Evolutionary conservation across 768 basidiomycete genomes (phyloP), one percentile per base, ranked within the genome.

Genomic region (Thelephora ganbajun): DNA sequence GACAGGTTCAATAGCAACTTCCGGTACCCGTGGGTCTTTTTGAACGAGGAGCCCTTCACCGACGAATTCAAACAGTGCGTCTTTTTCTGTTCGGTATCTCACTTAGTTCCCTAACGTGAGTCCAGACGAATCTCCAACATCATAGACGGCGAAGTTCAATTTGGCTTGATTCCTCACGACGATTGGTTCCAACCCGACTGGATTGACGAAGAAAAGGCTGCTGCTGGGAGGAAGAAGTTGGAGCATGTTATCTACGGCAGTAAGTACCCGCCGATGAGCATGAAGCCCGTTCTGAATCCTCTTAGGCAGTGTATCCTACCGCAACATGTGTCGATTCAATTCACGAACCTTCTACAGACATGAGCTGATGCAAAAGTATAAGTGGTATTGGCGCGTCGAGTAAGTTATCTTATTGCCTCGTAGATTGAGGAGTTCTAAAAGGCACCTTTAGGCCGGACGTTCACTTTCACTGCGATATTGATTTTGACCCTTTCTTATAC

Each of bases 321-420:
- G 81, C 6, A 81, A 83, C 53, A 80, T 83, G 80, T 83, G 80
- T 61, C 66, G 80, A 23, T 84, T 72, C 61, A 78, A 80, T 75
- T 41, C 39, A 14, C 39, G 39, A 16, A 41, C 39, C 68, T 88
- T 88, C 69, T 88, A 76, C 71, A 63, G 69, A 37, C 84, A 88
- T 56, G 72, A 75, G 3, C 61, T 85, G 13, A 62, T 87, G 44
- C 69, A 73, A 48, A 65, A 76, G 42, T 85, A 79, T 60, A 71
- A 79, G 47, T 88, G 79, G 69, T 87, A 88, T 62, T 87, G 83
- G 84, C 70, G 84, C 12, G 74, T 88, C 41, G 83, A 86, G 77
- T 75, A 48, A 48, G 69, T 61, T 3, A 18, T 11, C 22, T 7
- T 7, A 22, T 34, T 3, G n/a, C 5, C 13, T n/a, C 45, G 11